Percentiles rank a stretch among this genome's conserved stretches.
Conservation (phyloP, 2,329 filamentous ascomycete genomes). For the Penicillium olsonii region DNA sequence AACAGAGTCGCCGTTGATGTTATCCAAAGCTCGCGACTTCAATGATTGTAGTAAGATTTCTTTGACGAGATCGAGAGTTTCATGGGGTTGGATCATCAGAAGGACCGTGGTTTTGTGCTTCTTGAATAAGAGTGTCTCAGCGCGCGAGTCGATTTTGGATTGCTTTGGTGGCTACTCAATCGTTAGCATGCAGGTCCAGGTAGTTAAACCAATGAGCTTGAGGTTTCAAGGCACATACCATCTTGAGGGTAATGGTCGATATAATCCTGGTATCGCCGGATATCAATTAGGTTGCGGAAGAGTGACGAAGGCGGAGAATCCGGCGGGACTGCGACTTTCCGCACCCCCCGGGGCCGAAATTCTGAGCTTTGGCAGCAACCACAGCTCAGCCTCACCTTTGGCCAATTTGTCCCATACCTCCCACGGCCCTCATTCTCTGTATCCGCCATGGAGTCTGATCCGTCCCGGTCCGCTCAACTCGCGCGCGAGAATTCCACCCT, state of each 20-base stretch:
- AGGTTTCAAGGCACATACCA: constrained; percentile 8
- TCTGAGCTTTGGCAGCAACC: constrained; percentile 10
- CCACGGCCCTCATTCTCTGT: not conserved
- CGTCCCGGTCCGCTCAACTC: constrained; percentile 10
- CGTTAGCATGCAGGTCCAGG: not conserved
- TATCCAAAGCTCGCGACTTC: constrained; percentile 42
- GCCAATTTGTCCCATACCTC: not conserved
- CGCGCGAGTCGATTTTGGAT: constrained; percentile 44
- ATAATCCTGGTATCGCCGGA: not conserved
- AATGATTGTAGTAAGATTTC: constrained; percentile 61
- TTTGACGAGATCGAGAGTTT: constrained; percentile 60
- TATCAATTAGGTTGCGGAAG: not conserved
- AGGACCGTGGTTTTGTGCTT: constrained; percentile 71
- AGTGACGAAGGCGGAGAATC: constrained; percentile 23
- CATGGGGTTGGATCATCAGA: constrained; percentile 63
- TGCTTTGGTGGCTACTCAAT: constrained; percentile 16
- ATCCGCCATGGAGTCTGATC: constrained; percentile 18
- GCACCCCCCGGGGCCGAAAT: constrained; percentile 4
- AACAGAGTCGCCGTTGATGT: constrained; percentile 40
- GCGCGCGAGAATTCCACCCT: constrained; percentile 22
- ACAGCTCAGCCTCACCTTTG: not conserved
- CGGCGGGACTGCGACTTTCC: constrained; percentile 5
- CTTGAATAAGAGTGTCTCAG: constrained; percentile 70
- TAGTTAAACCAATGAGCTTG: not conserved
- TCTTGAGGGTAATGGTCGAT: constrained; percentile 5